Base-by-base conservation (phyloP, 2,329 filamentous ascomycete genomes). In the Chrysoporthe deuterocubensis region DNA sequence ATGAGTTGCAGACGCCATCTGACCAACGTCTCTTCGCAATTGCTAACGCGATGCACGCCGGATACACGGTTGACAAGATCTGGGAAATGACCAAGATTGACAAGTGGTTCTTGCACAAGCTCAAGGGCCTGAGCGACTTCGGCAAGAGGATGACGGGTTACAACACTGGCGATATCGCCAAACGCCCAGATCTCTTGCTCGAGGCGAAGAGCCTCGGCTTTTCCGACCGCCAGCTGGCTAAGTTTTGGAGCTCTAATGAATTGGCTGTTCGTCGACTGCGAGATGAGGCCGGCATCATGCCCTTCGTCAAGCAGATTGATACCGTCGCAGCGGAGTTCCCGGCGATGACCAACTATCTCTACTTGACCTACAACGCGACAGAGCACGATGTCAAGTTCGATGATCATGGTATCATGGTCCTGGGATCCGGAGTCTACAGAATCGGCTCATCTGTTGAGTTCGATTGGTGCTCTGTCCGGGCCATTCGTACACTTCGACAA, bases 11-110 rank as follows among this genome's bases (percentile, higher is more conserved):
- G 81, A 98, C 95, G 7, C 96, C 96, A 34, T 98, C 96, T 16
- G 96, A 99, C 76, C 96, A 98, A 84, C 92, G 96, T 75, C 87
- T 98, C 68, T 98, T 99, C 76, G 96, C 96, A 68, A 96, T 99
- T 74, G 96, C 96, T 73, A 98, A 99, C 75, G 96, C 96, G 54
- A 98, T 99, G 95, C 89, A 94, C 77, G 85, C 91, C 67, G 96
- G 95, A 43, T 99, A 98, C 82, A 91, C 89, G 4, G 94, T 98
- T 46, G 92, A 98, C 76, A 96, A 97, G 82, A 97, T 99, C 77
- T 97, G 94, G 94, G 92, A 97, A 78, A 86, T 98, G 83, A 99
- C 96, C 76, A 94, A 95, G 82, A 99, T 99, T 74, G 96, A 98
- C 83, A 97, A 96, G 81, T 99, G 96, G 96, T 99, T 98, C 85